Base-by-base conservation (phyloP, 2,329 filamentous ascomycete species). In the Colletotrichum nymphaeae region DNA sequence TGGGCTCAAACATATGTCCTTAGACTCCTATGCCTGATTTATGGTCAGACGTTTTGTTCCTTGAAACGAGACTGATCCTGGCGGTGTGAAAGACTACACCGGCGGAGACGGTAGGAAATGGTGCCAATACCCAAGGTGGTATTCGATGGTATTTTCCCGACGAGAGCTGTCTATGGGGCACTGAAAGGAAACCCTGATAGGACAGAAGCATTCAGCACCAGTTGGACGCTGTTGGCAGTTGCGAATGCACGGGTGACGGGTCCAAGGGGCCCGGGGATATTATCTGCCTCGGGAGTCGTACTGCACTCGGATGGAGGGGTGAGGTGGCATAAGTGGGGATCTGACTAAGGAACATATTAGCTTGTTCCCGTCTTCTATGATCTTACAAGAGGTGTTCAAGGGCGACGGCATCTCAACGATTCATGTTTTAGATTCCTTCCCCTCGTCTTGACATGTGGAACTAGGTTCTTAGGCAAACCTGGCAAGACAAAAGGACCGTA, bases 1-100 rank as follows among this genome's bases (percentile, higher is more conserved):
- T 46, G 14, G 9, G 32, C 19, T 52, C 64, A 67, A 52, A 30
- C 62, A 53, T 46, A 60, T 67, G 55, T 67, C 26, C 24, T 42
- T 37, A 30, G 63, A 30, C 24, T 46, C 24, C 26, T 6, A 24
- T 26, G 16, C 53, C 37, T 26, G 19, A 46, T 16, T 6, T 30
- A 19, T 60, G 42, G 58, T 37, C 37, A 63, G 58, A 53, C 42
- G 49, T 32, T 55, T 49, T 63, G 26, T 56, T 63, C 32, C n/a
- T 16, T 37, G 35, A n/a, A 52, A 69, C 37, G 63, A 58, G 58
- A 53, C 35, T 14, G 26, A 46, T 53, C 57, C 64, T 52, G 30
- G 58, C 19, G 30, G 19, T 62, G 69, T 68, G 60, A 37, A 37
- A 52, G 37, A 32, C 28, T 24, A 28, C 37, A 28, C 24, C 3